Conservation (phyloP, 176 grass and related monocot genomes). For the Carex myosuroides region DNA sequence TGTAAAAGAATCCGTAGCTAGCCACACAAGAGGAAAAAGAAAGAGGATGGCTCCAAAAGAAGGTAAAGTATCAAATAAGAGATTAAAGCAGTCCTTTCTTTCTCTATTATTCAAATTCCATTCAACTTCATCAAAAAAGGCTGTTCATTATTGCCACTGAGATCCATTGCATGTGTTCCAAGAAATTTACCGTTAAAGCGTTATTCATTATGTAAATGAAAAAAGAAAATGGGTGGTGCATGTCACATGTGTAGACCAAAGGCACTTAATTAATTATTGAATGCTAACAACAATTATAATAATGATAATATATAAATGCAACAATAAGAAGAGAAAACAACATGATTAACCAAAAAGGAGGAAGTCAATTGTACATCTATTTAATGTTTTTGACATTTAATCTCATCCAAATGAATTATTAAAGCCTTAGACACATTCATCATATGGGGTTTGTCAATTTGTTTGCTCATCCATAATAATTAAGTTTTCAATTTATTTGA, state of each 20-base stretch:
- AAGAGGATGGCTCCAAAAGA: conserved; percentile 33
- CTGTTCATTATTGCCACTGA: neutral
- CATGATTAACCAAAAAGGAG: neutral
- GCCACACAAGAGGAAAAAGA: conserved; percentile 6
- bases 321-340: neutral
- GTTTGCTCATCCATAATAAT: neutral
- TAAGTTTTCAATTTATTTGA: neutral
- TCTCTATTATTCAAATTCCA: conserved; percentile 10
- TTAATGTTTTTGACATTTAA: neutral
- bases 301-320: neutral
- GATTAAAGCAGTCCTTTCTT: neutral
- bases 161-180: neutral
- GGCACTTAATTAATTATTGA: neutral
- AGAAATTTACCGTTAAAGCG: conserved; percentile 23
- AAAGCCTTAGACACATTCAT: neutral
- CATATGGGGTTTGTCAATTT: neutral
- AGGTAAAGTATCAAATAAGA: conserved; percentile 41
- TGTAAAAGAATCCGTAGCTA: conserved; percentile 1
- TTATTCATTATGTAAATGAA: too few species aligned
- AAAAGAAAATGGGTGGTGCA: too few species aligned
- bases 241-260: neutral
- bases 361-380: neutral
- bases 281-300: neutral
- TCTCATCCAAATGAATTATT: too few species aligned
- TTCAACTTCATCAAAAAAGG: neutral